Conservation (phyloP, 805 yeast species). For the Candida germanica region DNA sequence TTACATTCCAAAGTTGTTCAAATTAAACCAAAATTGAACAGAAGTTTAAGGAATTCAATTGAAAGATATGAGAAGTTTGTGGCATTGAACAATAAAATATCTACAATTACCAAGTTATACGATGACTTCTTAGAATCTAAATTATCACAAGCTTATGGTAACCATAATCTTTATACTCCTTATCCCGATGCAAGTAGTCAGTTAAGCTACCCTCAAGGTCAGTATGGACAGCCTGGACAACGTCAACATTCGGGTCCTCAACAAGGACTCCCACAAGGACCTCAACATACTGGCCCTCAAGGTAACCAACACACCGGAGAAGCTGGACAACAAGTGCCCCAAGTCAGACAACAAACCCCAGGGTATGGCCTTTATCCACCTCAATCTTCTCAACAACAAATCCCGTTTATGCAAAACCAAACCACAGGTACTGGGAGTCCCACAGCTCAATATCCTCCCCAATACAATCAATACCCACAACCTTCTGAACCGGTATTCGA, state of each 20-base stretch:
- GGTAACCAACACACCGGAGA: neutral
- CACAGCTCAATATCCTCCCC: too few relatives aligned
- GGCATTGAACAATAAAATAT: slow-evolving; percentile 74
- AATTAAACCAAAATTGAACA: slow-evolving; percentile 67
- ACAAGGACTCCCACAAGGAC: neutral
- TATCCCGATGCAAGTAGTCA: neutral
- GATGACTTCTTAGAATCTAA: slow-evolving; percentile 67
- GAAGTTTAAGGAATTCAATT: slow-evolving; percentile 53
- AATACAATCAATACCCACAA: neutral
- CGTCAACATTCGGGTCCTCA: neutral
- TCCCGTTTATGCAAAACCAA: neutral
- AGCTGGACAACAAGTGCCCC: neutral
- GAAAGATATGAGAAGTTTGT: slow-evolving; percentile 63
- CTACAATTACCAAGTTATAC: slow-evolving; percentile 71
- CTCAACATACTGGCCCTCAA: neutral
- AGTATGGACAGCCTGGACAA: neutral
- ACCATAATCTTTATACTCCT: slow-evolving; percentile 19
- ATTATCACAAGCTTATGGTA: slow-evolving; percentile 35
- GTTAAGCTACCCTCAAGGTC: neutral
- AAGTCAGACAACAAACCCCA: neutral
- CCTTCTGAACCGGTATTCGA: slow-evolving; percentile 2
- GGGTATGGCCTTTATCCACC: neutral
- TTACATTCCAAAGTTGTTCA: slow-evolving; percentile 57
- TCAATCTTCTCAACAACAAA: neutral
- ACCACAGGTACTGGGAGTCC: too few relatives aligned